These are phyloP conservation scores for Yamadazyma dendronema DNA, from an alignment of 1,139 yeast genomes.

Conservation along the genomic window DNA sequence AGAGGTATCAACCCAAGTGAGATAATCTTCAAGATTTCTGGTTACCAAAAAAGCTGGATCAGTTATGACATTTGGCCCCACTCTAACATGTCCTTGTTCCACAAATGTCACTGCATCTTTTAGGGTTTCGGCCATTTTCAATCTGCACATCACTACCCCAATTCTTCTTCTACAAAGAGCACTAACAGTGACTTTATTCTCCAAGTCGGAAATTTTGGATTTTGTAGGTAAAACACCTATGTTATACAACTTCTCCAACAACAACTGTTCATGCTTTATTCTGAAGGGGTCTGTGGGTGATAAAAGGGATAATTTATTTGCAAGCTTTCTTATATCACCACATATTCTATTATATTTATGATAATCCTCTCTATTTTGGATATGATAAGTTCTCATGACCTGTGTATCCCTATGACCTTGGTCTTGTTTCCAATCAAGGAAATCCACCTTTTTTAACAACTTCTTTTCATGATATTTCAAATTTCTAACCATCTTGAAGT, in stretches of 20 bases:
- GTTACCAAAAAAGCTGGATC: conserved; percentile 96
- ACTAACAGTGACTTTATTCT: conserved; percentile 86
- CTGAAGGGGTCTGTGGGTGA: conserved; percentile 87
- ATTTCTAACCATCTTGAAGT: conserved; percentile 72
- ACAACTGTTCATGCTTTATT: conserved; percentile 78
- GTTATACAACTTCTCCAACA: conserved; percentile 79
- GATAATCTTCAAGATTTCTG: conserved; percentile 88
- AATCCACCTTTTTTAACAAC: conserved; percentile 91
- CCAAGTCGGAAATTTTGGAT: conserved; percentile 89
- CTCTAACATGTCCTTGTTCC: conserved; percentile 97
- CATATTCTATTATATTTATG: conserved; percentile 89
- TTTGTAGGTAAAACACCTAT: conserved; percentile 87
- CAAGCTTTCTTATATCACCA: conserved; percentile 85
- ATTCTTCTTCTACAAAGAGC: conserved; percentile 89
- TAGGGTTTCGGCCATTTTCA: conserved; percentile 90
- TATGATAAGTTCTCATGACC: conserved; percentile 91
- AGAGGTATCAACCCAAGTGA: conserved; percentile 95
- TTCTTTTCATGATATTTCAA: conserved; percentile 94
- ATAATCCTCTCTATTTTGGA: conserved; percentile 93
- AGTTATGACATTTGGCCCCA: conserved; percentile 92
- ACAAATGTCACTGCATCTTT: conserved; percentile 87
- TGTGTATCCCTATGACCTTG: conserved; percentile 92
- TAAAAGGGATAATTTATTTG: conserved; percentile 78
- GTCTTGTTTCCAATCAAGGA: conserved; percentile 97
- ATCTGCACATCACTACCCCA: conserved; percentile 92